These are phyloP conservation scores for Eucalyptus globulus DNA, from an alignment of 345 rosid genomes.

Conservation along the genomic window DNA sequence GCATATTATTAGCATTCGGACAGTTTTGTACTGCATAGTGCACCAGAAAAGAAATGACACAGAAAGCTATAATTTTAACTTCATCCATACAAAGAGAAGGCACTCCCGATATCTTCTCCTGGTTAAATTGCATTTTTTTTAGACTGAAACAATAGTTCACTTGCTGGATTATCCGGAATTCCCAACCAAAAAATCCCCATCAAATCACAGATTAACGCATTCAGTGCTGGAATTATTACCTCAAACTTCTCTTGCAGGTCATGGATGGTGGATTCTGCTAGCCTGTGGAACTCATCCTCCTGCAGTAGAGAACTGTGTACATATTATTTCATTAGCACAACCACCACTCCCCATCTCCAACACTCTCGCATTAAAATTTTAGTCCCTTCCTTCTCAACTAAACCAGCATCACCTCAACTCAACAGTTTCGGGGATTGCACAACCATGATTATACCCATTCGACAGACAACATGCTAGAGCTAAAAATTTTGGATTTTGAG, in stretches of 20 bases:
- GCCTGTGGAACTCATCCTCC: constrained; percentile 80
- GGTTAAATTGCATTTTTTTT: not conserved
- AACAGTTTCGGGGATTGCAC: not conserved
- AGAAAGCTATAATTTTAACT: not conserved
- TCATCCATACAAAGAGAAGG: not conserved
- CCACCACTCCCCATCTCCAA: not conserved
- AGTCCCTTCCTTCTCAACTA: not conserved
- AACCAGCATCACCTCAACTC: not conserved
- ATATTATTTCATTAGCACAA: constrained; percentile 6
- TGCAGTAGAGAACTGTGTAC: constrained; percentile 57
- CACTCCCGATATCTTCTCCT: not conserved
- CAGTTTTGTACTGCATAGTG: not conserved
- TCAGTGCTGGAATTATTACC: constrained; percentile 13
- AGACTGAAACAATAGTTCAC: not conserved
- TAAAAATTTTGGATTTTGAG: not conserved
- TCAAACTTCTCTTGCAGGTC: constrained; percentile 76
- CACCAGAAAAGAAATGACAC: not conserved
- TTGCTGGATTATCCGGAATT: not conserved
- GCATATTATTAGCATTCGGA: not conserved
- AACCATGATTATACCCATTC: not conserved
- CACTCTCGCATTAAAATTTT: not conserved
- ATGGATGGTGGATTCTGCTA: constrained; percentile 66
- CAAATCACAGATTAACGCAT: not conserved
- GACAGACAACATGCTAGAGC: not conserved
- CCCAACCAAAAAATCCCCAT: not conserved